Evolutionary conservation across 78 protist species (phyloP).

Genomic region (Thecamonas trahens): DNA sequence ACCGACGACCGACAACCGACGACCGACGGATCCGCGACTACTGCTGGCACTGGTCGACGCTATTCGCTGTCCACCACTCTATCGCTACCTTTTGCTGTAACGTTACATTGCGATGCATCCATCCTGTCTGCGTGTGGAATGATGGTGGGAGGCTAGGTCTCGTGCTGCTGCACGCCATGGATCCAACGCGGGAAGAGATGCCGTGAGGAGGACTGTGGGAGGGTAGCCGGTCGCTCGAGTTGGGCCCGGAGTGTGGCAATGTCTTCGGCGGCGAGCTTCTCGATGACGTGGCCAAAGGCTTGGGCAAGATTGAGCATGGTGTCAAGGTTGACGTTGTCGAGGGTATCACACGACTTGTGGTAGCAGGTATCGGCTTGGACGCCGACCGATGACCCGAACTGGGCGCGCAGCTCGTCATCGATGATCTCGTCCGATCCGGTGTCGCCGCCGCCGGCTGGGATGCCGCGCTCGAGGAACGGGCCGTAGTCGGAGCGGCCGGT

Average conservation of each 20-base stretch:
- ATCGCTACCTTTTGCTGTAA: no score
- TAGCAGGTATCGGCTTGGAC: slow-evolving; percentile 10
- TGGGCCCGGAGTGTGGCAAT: neutral
- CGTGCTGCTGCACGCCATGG: neutral
- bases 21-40: no score
- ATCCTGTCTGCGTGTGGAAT: neutral
- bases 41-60: no score
- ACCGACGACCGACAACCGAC: no score
- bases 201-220: neutral
- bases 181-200: neutral
- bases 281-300: neutral
- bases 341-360: slow-evolving; percentile 1
- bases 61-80: no score
- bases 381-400: neutral
- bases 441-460: slow-evolving; percentile 12
- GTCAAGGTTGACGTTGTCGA: neutral
- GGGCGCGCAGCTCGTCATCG: neutral
- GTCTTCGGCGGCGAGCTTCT: neutral
- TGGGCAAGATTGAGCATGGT: neutral
- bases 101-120: no score
- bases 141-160: neutral
- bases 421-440: neutral
- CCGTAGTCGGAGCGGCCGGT: slow-evolving; percentile 6
- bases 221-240: neutral
- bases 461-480: neutral